Percentiles rank a stretch among this genome's conserved stretches.
Evolutionary conservation across 2,329 filamentous ascomycete genomes (phyloP).

Genomic region (Aspergillus unguis): DNA sequence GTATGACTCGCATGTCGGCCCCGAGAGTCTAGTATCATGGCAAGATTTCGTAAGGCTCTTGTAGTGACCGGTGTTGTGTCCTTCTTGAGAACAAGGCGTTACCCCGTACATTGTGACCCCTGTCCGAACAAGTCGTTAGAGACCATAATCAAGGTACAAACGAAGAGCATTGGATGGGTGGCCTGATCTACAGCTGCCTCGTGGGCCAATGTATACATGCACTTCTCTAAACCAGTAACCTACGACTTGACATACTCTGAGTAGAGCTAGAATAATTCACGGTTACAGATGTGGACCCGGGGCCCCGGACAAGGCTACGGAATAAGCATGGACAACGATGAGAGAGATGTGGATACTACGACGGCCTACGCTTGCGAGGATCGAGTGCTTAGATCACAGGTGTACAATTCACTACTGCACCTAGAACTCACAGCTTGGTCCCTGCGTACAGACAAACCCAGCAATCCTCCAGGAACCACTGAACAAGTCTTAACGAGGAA

Average conservation of each 20-base stretch:
- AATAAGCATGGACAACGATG: background rate
- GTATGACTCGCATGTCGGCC: no score
- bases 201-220: no score
- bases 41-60: no score
- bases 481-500: background rate
- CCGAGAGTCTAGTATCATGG: no score
- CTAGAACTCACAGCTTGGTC: constrained; percentile 3
- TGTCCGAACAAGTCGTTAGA: no score
- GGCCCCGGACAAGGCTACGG: background rate
- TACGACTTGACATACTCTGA: background rate
- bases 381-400: background rate
- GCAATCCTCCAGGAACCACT: background rate
- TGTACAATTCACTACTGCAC: constrained; percentile 12
- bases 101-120: no score
- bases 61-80: no score
- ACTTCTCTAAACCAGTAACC: background rate
- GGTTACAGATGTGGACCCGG: background rate
- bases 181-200: no score
- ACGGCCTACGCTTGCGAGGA: background rate
- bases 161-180: no score
- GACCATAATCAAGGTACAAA: no score
- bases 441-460: background rate
- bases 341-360: background rate
- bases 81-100: no score
- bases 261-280: background rate